Base-by-base conservation (phyloP, 2,329 filamentous ascomycete genomes). In the Alternaria gansuensis region DNA sequence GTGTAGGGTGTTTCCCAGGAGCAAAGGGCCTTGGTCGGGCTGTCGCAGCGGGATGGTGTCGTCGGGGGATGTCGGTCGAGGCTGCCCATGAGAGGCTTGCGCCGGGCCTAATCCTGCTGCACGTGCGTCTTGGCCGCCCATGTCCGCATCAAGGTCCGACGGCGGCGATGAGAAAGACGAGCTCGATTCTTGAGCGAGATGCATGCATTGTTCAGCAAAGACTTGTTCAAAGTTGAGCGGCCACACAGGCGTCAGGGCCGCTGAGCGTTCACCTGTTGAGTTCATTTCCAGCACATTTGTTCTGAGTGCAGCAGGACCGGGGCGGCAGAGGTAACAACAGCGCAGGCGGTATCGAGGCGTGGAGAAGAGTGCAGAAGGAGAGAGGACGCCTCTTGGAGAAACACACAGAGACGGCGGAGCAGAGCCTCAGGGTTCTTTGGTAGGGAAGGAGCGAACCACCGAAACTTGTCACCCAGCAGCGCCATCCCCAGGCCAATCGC, bases 41-140 rank as follows among this genome's bases (percentile, higher is more conserved):
- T 36, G 58, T 61, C 54, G 50, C 58, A 54, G 46, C 50, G 14
- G 33, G 31, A 24, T 43, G 45, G 43, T 37, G 51, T 54, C 37
- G 26, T 59, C 41, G 51, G 58, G 40, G 46, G 7, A 48, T 50
- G 55, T 51, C 31, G 46, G 43, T 33, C 34, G 50, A 43, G 31
- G 36, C 45, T 56, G 55, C 17, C 49, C 58, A 37, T 57, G 58
- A 57, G 53, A 57, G 59, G 31, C 45, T 52, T 57, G 59, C 61
- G 62, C 59, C 56, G 49, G 50, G 50, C 46, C 59, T 45, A 52
- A 44, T 39, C 37, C 48, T 50, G 60, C 48, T 50, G 60, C 50
- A 57, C 54, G 53, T 49, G 57, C 21, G 49, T 28, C 54, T 57
- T 57, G 58, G 58, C 55, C 39, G 24, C 41, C 41, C 51, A 39